Base-by-base conservation (phyloP, 257 asterid species). In the Coffea eugenioides region DNA sequence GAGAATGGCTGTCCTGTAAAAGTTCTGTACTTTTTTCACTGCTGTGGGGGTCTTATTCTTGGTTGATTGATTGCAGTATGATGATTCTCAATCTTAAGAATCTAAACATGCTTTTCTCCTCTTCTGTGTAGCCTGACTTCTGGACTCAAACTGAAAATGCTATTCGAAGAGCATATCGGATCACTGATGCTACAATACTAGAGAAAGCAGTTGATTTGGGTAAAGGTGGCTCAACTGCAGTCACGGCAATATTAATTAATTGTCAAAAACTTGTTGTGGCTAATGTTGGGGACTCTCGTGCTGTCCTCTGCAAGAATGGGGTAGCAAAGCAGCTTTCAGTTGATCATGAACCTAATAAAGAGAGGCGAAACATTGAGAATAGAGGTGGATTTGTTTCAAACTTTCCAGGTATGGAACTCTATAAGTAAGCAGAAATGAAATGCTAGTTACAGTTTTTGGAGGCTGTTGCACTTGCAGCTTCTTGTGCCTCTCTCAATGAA, bases 261-360 rank as follows among this genome's bases (percentile, higher is more conserved):
- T 85, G 97, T 71, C 88, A 89, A 71, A 95, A 91, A 85, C 95
- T 95, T 15, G 86, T 95, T 54, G 96, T 95, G n/a, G 99, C 97
- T 0, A 95, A 93, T 76, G 97, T 92, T 20, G 99, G 99, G 75
- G 99, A 95, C 77, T 95, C 99, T 64, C 97, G 99, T 15, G 99
- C 97, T 2, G 98, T 95, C 56, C 88, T 95, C 46, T 95, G 89
- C 89, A 89, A 78, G 88, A 91, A 90, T 31, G 97, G 98, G 4
- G 88, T 82, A 59, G 97, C 99, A 2, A 92, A 91, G 83, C 99
- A 95, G 64, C 81, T 95, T 69, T 93, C 99, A 3, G 82, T 93
- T 21, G 99, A 95, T 83, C 99, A 95, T 9, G 99, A 93, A 86
- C 96, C 99, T 73, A 88, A 73, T 20, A 87, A 72, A 11, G 99